These are phyloP conservation scores for Penicillium sp. DNA, from an alignment of 2,329 filamentous ascomycete genomes.

Conservation along the genomic window DNA sequence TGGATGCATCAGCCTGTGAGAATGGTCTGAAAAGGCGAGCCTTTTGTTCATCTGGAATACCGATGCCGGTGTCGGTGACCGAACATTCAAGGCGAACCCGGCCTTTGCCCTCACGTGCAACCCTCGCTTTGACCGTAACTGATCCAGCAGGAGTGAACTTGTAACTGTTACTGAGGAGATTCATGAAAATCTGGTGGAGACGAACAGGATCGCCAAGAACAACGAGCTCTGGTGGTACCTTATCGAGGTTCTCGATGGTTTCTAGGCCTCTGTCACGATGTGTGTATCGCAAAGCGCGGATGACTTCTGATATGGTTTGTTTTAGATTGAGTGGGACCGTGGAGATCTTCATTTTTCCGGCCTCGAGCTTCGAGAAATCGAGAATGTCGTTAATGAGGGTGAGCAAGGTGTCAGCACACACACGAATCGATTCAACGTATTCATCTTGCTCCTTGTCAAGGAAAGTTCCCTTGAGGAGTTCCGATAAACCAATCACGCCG, in stretches of 20 bases:
- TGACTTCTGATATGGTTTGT: slow-evolving; percentile 64
- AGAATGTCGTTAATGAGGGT: slow-evolving; percentile 91
- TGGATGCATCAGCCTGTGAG: slow-evolving; percentile 87
- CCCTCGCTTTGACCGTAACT: slow-evolving; percentile 76
- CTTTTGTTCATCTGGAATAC: slow-evolving; percentile 74
- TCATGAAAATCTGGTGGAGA: slow-evolving; percentile 74
- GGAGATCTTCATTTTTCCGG: slow-evolving; percentile 84
- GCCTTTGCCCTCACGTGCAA: slow-evolving; percentile 69
- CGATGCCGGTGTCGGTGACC: slow-evolving; percentile 87
- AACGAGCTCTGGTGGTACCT: slow-evolving; percentile 57
- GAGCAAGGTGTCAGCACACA: slow-evolving; percentile 71
- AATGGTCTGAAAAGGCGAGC: slow-evolving; percentile 89
- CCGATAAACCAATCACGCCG: slow-evolving; percentile 78
- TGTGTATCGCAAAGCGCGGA: slow-evolving; percentile 62
- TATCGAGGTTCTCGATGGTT: slow-evolving; percentile 65
- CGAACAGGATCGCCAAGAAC: slow-evolving; percentile 85
- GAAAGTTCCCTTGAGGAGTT: slow-evolving; percentile 59
- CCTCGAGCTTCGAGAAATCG: slow-evolving; percentile 84
- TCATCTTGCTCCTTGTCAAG: slow-evolving; percentile 60
- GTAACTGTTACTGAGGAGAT: slow-evolving; percentile 87
- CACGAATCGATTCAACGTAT: slow-evolving; percentile 63
- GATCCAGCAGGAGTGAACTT: slow-evolving; percentile 89
- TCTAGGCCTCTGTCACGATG: slow-evolving; percentile 61
- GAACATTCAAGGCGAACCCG: slow-evolving; percentile 77
- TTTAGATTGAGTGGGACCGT: slow-evolving; percentile 77